Base-by-base conservation (phyloP, 306 rosid genomes). In the Cicer arietinum region DNA sequence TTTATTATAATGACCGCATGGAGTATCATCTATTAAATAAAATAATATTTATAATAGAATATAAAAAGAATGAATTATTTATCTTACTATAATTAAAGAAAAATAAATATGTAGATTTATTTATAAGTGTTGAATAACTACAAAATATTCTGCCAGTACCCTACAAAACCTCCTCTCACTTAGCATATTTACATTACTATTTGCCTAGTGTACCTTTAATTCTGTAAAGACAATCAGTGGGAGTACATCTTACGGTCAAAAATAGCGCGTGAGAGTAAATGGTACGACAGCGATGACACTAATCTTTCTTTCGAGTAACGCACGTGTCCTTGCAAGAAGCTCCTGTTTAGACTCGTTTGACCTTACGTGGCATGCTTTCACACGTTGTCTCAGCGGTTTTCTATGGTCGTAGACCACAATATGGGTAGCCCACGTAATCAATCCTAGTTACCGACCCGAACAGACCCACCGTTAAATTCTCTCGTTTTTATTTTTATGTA, bases 201-300 rank as follows among this genome's bases (percentile, higher is more conserved):
- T 14, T 14, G 16, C 16, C 16, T 14, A 14, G 16, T 14, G 16
- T 14, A 14, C 16, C 16, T 14, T 14, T 14, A 14, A 14, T 14
- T 14, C 16, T 14, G 16, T 14, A 14, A 14, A 14, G 16, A 14
- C 16, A 14, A 20, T 20, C 1, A 1, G 22, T 20, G 22, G 22
- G 22, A 20, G 22, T 6, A 22, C 8, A 25, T 5, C 16, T 2
- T 11, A 58, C 64, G 5, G 60, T 60, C 30, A 17, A 20, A 59
- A 6, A 68, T 14, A 78, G 81, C 79, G 81, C 83, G 83, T 81
- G 77, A 78, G 25, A 65, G 16, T 8, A 25, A 73, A 16, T 16
- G 56, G 70, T 53, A 73, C 77, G 65, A 41, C 67, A 66, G 58
- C 80, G 35, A 10, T 44, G 81, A 82, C 90, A 85, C 89, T 51